Conservation (phyloP, 352 stramenopile genomes). For the Globisporangium solare region DNA sequence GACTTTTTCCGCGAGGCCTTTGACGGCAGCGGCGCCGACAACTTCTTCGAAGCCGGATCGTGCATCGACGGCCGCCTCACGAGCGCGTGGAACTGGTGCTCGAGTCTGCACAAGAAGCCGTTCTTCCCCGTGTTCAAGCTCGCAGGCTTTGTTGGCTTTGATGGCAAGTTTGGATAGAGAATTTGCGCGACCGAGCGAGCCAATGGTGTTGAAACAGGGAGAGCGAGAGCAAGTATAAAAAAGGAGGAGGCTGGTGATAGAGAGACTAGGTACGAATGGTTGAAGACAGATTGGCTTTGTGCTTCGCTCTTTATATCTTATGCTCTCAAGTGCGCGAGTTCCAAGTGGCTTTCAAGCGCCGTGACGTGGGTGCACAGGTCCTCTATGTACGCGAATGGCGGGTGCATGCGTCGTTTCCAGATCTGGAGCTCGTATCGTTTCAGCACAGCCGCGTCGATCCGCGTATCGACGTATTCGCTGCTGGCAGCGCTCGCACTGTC, state of each 20-base stretch:
- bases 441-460: conserved; percentile 22
- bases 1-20: conserved; percentile 97
- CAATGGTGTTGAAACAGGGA: not conserved
- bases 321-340: conserved; percentile 44
- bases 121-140: conserved; percentile 97
- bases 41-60: conserved; percentile 94
- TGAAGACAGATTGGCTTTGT: not conserved
- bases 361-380: conserved; percentile 68
- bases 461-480: not conserved
- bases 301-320: conserved; percentile 19
- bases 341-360: conserved; percentile 47
- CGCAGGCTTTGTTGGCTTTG: conserved; percentile 95
- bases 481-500: not conserved
- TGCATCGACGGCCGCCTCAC: conserved; percentile 97
- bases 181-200: no score
- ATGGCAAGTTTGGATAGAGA: conserved; percentile 91
- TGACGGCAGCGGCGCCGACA: conserved; percentile 93
- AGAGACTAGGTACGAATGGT: not conserved
- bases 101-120: conserved; percentile 88
- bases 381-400: conserved; percentile 37
- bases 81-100: conserved; percentile 98
- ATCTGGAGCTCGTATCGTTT: conserved; percentile 59
- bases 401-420: conserved; percentile 59
- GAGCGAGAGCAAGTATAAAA: not conserved
- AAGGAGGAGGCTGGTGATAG: not conserved